A percentile compares a stretch with the other conserved stretches of the same genome.
These are phyloP conservation scores for Epichloe sp. DNA, from an alignment of 2,329 filamentous ascomycete species.

Conservation along the genomic window DNA sequence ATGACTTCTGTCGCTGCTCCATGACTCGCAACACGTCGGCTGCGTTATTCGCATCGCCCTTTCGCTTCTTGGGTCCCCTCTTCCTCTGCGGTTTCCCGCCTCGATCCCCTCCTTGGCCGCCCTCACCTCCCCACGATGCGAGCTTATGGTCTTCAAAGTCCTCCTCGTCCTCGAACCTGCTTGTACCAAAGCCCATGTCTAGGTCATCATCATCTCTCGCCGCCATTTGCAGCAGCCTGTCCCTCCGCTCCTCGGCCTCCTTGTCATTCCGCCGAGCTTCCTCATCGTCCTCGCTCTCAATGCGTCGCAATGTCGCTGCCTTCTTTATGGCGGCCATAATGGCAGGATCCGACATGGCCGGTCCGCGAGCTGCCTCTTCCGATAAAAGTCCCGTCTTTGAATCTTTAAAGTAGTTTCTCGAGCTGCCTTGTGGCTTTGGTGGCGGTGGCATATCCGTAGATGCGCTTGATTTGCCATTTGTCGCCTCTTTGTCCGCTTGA, in stretches of 20 bases:
- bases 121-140: conserved; percentile 45
- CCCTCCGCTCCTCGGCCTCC: conserved; percentile 54
- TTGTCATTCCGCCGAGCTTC: conserved; percentile 26
- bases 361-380: conserved; percentile 32
- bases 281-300: conserved; percentile 25
- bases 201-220: conserved; percentile 81
- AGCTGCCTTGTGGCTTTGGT: conserved; percentile 26
- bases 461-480: conserved; percentile 8
- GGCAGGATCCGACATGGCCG: conserved; percentile 58
- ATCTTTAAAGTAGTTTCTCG: conserved; percentile 50
- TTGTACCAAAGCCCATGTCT: conserved; percentile 88
- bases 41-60: conserved; percentile 66
- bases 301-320: conserved; percentile 52
- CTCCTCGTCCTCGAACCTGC: conserved; percentile 76
- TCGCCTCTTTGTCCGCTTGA: neutral
- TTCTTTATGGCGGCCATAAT: conserved; percentile 78
- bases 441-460: conserved; percentile 31
- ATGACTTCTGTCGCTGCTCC: conserved; percentile 39
- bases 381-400: conserved; percentile 41
- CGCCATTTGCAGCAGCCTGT: conserved; percentile 58
- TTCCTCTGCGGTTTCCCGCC: conserved; percentile 45
- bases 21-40: conserved; percentile 70
- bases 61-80: conserved; percentile 60
- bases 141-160: conserved; percentile 62
- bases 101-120: conserved; percentile 32